Evolutionary conservation across 176 grass and related monocot species (phyloP), one percentile per base, ranked within the genome.

Genomic region (Saccharum spontaneum): DNA sequence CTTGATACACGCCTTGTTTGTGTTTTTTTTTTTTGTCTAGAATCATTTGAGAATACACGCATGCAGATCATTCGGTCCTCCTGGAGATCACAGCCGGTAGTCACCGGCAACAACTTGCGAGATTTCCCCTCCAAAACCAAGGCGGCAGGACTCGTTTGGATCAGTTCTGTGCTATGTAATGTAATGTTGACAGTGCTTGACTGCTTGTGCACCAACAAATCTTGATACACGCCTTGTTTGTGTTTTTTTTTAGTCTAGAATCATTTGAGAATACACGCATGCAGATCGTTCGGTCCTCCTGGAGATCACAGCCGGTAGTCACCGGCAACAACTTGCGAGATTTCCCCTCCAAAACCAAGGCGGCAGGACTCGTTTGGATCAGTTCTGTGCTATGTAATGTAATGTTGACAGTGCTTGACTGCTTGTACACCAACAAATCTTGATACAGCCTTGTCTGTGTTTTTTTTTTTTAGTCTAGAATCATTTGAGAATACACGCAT

Each of bases 21-120:
- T n/a, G n/a, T 11, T 41, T 71, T 6, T 11, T 41, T 78, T 64
- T 66, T 30, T 75, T 55, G 20, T 68, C 23, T 28, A 37, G 15
- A 16, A 77, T 65, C 46, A 52, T 90, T 77, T 28, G 73, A 5
- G 43, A 66, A 72, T 60, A 33, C 24, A 20, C 60, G 73, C 72
- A 57, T 16, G 36, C 24, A 31, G 73, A 86, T 90, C 73, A 17
- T 6, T 54, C 55, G 9, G 36, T 71, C n/a, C 57, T 48, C 69
- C 49, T 55, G 69, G 13, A 65, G 55, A 81, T 69, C 65, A 72
- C 79, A 82, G 55, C 44, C 43, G 66, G 57, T 71, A 73, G 80
- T 43, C 73, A 16, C 18, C 65, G 16, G 66, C 84, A 48, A 9
- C 88, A 78, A 79, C 79, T 78, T 73, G 79, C 26, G 38, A 84